These are phyloP conservation scores for Nakaseomyces bracarensis DNA, from an alignment of 1,139 yeast species.

Conservation along the genomic window DNA sequence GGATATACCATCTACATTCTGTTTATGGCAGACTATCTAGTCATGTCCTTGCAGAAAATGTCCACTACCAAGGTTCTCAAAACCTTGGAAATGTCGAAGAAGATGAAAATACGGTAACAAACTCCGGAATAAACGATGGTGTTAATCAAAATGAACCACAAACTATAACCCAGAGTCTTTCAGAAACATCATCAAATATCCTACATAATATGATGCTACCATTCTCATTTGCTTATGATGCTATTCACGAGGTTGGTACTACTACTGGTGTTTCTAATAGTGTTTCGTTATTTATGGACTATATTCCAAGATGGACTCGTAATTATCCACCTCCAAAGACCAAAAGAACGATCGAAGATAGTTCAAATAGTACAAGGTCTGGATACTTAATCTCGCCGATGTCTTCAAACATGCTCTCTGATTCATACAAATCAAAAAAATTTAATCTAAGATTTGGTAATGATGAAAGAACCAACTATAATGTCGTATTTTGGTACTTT, in stretches of 20 bases:
- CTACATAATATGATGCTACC: constrained; percentile 29
- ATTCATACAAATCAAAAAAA: constrained; percentile 20
- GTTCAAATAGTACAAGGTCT: constrained; percentile 13
- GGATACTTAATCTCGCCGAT: constrained; percentile 30
- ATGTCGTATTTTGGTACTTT: constrained; percentile 28
- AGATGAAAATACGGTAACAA: background rate
- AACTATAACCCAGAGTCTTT: constrained; percentile 2
- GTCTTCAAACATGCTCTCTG: constrained; percentile 19
- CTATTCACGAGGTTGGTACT: constrained; percentile 31
- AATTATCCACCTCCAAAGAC: background rate
- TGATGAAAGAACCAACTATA: constrained; percentile 13
- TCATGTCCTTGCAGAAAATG: constrained; percentile 28
- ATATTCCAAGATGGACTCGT: constrained; percentile 18
- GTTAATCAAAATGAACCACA: background rate
- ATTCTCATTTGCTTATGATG: constrained; percentile 29
- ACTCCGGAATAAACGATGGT: background rate
- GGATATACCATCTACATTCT: constrained; percentile 29
- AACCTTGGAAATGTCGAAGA: background rate
- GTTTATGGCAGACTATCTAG: constrained; percentile 25
- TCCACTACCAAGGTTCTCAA: constrained; percentile 18
- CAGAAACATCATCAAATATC: constrained; percentile 15
- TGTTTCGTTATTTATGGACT: constrained; percentile 25
- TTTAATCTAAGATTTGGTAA: constrained; percentile 18
- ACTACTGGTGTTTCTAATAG: constrained; percentile 30
- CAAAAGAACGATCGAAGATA: constrained; percentile 3